Evolutionary conservation across 2,329 filamentous ascomycete genomes (phyloP).

Genomic region (Diaporthe longicolla): DNA sequence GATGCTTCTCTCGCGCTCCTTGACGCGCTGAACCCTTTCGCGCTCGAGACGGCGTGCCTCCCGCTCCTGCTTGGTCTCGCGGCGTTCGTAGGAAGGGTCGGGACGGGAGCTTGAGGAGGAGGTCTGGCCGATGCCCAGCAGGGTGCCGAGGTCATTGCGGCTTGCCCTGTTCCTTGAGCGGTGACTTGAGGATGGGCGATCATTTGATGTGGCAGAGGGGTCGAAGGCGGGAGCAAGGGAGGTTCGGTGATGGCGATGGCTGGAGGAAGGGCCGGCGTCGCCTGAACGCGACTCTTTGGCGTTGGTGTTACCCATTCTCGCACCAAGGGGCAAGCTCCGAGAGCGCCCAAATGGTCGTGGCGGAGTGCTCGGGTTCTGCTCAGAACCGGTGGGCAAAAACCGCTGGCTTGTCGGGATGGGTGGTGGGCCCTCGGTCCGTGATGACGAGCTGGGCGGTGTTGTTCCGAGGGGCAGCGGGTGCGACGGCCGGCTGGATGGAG

Average conservation of each 20-base stretch:
- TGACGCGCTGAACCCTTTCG: slow-evolving; percentile 80
- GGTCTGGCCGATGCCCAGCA: slow-evolving; percentile 59
- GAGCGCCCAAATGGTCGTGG: slow-evolving; percentile 23
- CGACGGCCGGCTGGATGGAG: neutral
- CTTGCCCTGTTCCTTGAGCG: slow-evolving; percentile 52
- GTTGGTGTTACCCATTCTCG: slow-evolving; percentile 53
- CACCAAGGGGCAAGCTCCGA: slow-evolving; percentile 22
- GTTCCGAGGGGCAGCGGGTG: slow-evolving; percentile 11
- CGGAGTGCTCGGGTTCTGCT: neutral
- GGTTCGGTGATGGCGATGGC: slow-evolving; percentile 46
- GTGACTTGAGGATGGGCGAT: slow-evolving; percentile 43
- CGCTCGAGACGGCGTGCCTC: slow-evolving; percentile 89
- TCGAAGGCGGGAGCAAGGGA: slow-evolving; percentile 43
- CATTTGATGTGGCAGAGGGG: slow-evolving; percentile 43
- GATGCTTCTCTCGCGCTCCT: slow-evolving; percentile 92
- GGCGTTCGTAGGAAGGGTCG: slow-evolving; percentile 69
- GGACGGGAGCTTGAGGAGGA: slow-evolving; percentile 55
- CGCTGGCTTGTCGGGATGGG: neutral
- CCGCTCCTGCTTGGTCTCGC: slow-evolving; percentile 91
- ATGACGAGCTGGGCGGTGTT: slow-evolving; percentile 12
- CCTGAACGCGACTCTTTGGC: slow-evolving; percentile 53
- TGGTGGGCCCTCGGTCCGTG: neutral
- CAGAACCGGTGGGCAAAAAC: neutral
- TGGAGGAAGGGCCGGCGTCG: slow-evolving; percentile 43
- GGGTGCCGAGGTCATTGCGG: slow-evolving; percentile 61